phyloP scores from a whole-genome alignment of 257 asterid genomes.

The Eustoma russellianum region DNA sequence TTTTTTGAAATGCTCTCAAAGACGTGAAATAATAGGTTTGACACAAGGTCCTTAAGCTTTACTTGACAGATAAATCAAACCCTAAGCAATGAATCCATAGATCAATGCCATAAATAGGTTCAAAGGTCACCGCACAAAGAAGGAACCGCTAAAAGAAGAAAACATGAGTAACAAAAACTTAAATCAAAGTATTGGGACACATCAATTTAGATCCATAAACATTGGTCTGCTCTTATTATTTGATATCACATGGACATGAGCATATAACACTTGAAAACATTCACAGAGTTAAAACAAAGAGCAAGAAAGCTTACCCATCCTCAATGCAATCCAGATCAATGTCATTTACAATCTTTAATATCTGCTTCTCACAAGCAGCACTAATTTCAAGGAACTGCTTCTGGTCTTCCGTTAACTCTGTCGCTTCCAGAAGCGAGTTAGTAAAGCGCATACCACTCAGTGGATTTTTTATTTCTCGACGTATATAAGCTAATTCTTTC shows the following conservation, averaged over 20 bases:
- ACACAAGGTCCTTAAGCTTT: not conserved
- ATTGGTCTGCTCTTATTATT: too few relatives aligned
- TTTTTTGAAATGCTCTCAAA: not conserved
- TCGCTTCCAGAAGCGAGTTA: slow-evolving; percentile 64
- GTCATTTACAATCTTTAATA: slow-evolving; percentile 70
- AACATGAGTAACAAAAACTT: too few relatives aligned
- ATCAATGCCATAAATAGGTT: too few relatives aligned
- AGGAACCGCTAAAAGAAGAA: too few relatives aligned
- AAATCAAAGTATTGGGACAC: too few relatives aligned
- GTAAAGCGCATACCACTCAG: slow-evolving; percentile 71
- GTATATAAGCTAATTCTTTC: slow-evolving; percentile 80
- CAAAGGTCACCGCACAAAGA: too few relatives aligned
- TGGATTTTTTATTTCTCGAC: slow-evolving; percentile 76
- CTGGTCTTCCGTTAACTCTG: slow-evolving; percentile 62
- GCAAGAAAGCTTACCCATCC: slow-evolving; percentile 45
- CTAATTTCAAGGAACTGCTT: slow-evolving; percentile 76
- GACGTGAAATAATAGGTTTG: not conserved
- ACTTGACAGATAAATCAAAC: not conserved
- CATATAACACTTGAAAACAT: not conserved
- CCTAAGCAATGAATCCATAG: not conserved
- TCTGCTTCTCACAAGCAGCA: slow-evolving; percentile 83
- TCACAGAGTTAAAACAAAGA: not conserved
- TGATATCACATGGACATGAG: too few relatives aligned
- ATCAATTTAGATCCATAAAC: too few relatives aligned
- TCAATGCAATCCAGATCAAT: slow-evolving; percentile 58